Evolutionary conservation across 179 eudicot genomes (phyloP).

Genomic region (Beta lomatogona): DNA sequence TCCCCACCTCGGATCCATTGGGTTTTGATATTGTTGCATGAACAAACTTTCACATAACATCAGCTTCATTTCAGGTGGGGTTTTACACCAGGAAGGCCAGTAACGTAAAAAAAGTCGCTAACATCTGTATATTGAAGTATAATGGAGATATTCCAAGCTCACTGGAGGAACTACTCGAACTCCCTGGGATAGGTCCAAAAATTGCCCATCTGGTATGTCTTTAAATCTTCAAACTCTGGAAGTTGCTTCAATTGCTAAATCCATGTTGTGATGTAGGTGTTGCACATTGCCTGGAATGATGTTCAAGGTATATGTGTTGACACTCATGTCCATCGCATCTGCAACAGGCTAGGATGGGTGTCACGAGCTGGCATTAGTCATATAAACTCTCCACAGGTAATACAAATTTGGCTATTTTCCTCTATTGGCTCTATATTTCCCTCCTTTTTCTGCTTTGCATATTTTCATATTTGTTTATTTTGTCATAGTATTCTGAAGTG

Average conservation of each 20-base stretch:
- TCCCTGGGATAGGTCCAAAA: slow-evolving; percentile 98
- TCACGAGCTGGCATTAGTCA: slow-evolving; percentile 64
- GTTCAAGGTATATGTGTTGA: slow-evolving; percentile 98
- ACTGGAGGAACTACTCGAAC: slow-evolving; percentile 70
- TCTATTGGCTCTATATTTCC: neutral
- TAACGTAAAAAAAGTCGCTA: slow-evolving; percentile 84
- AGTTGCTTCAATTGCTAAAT: slow-evolving; percentile 18
- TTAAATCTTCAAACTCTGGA: neutral
- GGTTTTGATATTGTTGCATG: neutral
- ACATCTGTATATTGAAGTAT: slow-evolving; percentile 70
- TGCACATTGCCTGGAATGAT: slow-evolving; percentile 87
- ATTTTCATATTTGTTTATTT: neutral
- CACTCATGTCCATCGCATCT: slow-evolving; percentile 97
- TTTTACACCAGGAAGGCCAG: slow-evolving; percentile 86
- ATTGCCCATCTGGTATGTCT: slow-evolving; percentile 89
- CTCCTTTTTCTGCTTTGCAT: neutral
- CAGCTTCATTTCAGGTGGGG: slow-evolving; percentile 58
- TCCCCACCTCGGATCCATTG: neutral
- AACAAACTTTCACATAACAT: neutral
- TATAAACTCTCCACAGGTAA: slow-evolving; percentile 37
- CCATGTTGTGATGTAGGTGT: slow-evolving; percentile 50
- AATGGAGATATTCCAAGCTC: slow-evolving; percentile 90
- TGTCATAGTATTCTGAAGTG: neutral
- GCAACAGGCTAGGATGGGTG: slow-evolving; percentile 95
- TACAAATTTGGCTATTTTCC: neutral